Conservation (phyloP, 768 basidiomycete genomes). For the Multifurca ochricompacta region DNA sequence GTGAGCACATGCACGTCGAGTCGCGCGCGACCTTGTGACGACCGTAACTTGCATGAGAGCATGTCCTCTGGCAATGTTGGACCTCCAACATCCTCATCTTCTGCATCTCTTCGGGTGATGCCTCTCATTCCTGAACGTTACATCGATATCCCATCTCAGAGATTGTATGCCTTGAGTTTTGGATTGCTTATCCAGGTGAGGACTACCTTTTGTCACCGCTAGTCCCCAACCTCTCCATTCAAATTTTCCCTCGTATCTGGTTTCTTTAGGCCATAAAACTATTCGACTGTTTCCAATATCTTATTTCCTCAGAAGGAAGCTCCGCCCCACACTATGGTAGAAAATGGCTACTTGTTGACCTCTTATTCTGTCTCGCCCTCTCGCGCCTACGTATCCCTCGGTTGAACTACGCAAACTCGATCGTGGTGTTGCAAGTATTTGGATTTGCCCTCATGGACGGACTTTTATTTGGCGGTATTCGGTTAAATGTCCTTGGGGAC, state of each 20-base stretch:
- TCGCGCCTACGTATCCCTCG: slow-evolving; percentile 66
- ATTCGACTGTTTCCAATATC: slow-evolving; percentile 54
- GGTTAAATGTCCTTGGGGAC: slow-evolving; percentile 39
- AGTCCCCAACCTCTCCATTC: background rate
- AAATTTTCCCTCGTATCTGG: background rate
- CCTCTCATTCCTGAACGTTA: slow-evolving; percentile 69
- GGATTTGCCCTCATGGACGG: slow-evolving; percentile 58
- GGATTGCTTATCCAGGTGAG: slow-evolving; percentile 70
- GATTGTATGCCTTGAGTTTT: slow-evolving; percentile 70
- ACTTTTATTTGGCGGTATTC: slow-evolving; percentile 64
- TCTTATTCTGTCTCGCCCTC: slow-evolving; percentile 49
- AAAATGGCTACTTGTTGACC: slow-evolving; percentile 72
- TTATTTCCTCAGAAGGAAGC: slow-evolving; percentile 39
- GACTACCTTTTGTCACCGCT: background rate
- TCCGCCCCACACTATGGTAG: slow-evolving; percentile 35
- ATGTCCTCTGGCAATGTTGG: slow-evolving; percentile 8
- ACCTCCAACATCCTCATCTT: slow-evolving; percentile 3
- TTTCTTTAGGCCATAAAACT: slow-evolving; percentile 60
- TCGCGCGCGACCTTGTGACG: background rate
- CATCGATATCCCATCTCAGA: slow-evolving; percentile 69
- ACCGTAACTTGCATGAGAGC: background rate
- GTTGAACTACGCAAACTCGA: slow-evolving; percentile 56
- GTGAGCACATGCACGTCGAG: too few relatives aligned
- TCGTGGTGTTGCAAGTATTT: slow-evolving; percentile 55
- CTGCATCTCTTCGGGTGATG: slow-evolving; percentile 3